phyloP scores from a whole-genome alignment of 331 rosid species.

The Dryas integrifolia region DNA sequence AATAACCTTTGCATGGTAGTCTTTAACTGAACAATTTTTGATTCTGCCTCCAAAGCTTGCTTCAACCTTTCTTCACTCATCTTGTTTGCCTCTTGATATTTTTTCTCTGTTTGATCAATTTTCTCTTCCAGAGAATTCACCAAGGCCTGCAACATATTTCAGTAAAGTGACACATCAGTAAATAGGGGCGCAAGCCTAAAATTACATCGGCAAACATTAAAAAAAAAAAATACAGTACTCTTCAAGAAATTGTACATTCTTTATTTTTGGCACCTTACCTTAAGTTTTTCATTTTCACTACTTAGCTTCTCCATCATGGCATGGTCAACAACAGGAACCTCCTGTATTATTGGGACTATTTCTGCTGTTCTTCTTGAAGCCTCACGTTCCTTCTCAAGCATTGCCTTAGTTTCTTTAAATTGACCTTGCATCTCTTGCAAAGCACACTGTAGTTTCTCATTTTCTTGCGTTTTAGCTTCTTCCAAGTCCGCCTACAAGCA shows the following conservation, averaged over 20 bases:
- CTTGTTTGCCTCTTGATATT: slow-evolving; percentile 79
- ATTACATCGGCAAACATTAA: background rate
- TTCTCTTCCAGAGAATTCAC: slow-evolving; percentile 84
- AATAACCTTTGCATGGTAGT: slow-evolving; percentile 89
- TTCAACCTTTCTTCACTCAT: slow-evolving; percentile 90
- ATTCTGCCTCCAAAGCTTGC: slow-evolving; percentile 93
- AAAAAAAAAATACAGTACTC: slow-evolving; percentile 4
- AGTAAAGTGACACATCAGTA: slow-evolving; percentile 38
- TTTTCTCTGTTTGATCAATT: slow-evolving; percentile 89
- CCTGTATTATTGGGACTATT: slow-evolving; percentile 71
- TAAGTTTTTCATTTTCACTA: slow-evolving; percentile 88
- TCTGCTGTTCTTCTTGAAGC: slow-evolving; percentile 63
- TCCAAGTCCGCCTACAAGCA: slow-evolving; percentile 72
- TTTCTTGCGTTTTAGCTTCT: slow-evolving; percentile 86
- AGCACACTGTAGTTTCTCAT: slow-evolving; percentile 72
- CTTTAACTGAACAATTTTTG: slow-evolving; percentile 85
- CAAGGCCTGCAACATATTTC: slow-evolving; percentile 57
- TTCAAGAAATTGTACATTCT: background rate
- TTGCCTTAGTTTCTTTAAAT: slow-evolving; percentile 72
- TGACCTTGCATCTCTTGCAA: slow-evolving; percentile 79
- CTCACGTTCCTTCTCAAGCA: slow-evolving; percentile 71
- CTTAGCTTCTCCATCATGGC: slow-evolving; percentile 69
- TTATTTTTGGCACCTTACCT: slow-evolving; percentile 53
- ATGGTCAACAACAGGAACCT: slow-evolving; percentile 90
- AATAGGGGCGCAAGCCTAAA: slow-evolving; percentile 12